phyloP scores from a whole-genome alignment of 176 grass and related monocot species.

The Rhynchospora breviuscula region DNA sequence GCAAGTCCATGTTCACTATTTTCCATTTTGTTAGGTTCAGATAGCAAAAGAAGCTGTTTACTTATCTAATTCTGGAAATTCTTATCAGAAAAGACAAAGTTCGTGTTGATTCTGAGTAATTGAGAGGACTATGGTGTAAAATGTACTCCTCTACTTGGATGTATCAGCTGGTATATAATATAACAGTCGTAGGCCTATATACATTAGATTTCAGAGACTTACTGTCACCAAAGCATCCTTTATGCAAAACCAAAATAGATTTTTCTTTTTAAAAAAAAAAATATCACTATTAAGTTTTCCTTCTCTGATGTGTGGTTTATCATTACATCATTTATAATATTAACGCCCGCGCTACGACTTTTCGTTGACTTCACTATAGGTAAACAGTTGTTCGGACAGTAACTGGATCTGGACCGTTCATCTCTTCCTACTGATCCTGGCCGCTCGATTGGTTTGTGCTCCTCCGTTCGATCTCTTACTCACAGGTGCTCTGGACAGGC shows the following conservation, averaged over 20 bases:
- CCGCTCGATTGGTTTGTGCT: no score
- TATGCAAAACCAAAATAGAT: not conserved
- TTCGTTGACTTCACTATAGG: no score
- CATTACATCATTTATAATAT: no score
- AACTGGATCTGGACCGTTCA: no score
- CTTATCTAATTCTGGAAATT: not conserved
- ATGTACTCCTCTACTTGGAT: not conserved
- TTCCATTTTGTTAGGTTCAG: no score
- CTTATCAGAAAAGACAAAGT: not conserved
- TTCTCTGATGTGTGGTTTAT: not conserved
- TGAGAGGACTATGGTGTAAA: not conserved
- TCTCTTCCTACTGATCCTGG: no score
- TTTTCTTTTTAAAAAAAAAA: not conserved
- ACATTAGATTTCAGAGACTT: no score
- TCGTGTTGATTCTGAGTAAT: not conserved
- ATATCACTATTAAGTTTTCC: not conserved
- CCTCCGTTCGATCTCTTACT: no score
- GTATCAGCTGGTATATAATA: not conserved
- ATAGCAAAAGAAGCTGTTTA: not conserved
- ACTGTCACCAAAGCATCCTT: not conserved
- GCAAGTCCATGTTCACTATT: no score
- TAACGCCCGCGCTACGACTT: no score
- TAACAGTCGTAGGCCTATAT: not conserved
- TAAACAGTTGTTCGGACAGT: no score
- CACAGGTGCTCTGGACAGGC: no score